These are phyloP conservation scores for Alternaria gansuensis DNA, from an alignment of 2,329 filamentous ascomycete genomes.

Conservation along the genomic window DNA sequence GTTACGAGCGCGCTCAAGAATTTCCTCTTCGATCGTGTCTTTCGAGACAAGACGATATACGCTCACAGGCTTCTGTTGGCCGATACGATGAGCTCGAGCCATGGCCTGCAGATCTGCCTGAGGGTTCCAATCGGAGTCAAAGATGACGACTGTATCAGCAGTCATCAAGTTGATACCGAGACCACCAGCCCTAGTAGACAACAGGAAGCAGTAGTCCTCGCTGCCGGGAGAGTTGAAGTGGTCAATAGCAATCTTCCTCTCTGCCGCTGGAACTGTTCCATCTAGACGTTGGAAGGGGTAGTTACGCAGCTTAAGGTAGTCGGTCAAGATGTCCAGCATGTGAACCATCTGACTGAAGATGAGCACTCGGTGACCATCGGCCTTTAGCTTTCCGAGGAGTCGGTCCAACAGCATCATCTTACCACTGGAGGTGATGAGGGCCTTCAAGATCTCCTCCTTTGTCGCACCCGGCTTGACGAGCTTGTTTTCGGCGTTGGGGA, in stretches of 20 bases:
- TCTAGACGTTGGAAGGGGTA: conserved; percentile 95
- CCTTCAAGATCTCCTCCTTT: conserved; percentile 89
- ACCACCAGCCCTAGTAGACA: conserved; percentile 94
- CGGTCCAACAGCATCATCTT: conserved; percentile 99
- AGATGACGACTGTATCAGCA: conserved; percentile 95
- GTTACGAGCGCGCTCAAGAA: conserved; percentile 93
- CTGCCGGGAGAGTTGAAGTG: conserved; percentile 98
- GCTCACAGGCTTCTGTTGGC: conserved; percentile 93
- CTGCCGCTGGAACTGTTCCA: conserved; percentile 88
- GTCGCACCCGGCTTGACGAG: conserved; percentile 81
- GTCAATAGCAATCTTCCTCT: conserved; percentile 92
- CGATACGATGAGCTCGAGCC: conserved; percentile 97
- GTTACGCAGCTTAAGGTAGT: conserved; percentile 91
- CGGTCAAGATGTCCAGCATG: conserved; percentile 94
- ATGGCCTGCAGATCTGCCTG: conserved; percentile 98
- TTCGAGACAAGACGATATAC: conserved; percentile 97
- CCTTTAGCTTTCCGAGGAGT: conserved; percentile 90
- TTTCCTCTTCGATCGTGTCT: conserved; percentile 97
- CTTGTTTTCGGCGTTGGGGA: conserved; percentile 89
- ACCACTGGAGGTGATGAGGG: conserved; percentile 93
- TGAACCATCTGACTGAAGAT: conserved; percentile 99
- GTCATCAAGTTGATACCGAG: conserved; percentile 99
- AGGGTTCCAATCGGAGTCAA: conserved; percentile 99
- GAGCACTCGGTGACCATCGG: conserved; percentile 91
- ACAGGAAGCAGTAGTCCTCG: conserved; percentile 93